phyloP scores from a whole-genome alignment of 352 stramenopile species.

The Globisporangium cylindrosporum region DNA sequence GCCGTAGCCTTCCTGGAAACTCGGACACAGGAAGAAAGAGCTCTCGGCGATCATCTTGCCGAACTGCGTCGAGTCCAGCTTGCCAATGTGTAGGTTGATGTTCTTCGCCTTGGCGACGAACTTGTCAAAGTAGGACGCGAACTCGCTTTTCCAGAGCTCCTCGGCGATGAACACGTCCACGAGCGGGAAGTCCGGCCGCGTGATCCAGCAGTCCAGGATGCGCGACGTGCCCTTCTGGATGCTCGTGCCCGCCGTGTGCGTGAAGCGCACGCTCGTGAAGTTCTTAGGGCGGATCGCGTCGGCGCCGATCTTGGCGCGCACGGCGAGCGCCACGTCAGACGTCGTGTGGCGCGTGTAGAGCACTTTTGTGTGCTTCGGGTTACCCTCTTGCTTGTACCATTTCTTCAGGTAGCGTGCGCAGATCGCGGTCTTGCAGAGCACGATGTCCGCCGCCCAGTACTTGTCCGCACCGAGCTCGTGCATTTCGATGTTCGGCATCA shows the following conservation, averaged over 20 bases:
- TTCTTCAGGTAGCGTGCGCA: conserved; percentile 37
- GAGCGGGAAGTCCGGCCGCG: conserved; percentile 27
- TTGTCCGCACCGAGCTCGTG: conserved; percentile 42
- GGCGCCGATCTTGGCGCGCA: conserved; percentile 19
- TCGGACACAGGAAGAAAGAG: conserved; percentile 49
- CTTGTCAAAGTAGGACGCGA: conserved; percentile 23
- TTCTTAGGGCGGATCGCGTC: conserved; percentile 28
- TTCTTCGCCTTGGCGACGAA: conserved; percentile 27
- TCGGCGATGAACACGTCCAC: conserved; percentile 38
- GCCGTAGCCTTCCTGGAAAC: conserved; percentile 51
- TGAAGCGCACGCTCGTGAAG: conserved; percentile 35
- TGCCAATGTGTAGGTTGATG: conserved; percentile 28
- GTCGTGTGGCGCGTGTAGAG: conserved; percentile 59
- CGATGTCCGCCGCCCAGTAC: conserved; percentile 40
- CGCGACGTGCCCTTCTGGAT: conserved; percentile 40
- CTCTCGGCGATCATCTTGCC: conserved; percentile 38
- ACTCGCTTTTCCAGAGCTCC: conserved; percentile 28
- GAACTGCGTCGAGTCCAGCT: conserved; percentile 34
- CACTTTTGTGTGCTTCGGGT: conserved; percentile 28
- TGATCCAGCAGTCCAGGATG: conserved; percentile 44
- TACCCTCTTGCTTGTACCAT: conserved; percentile 47
- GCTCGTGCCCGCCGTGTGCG: conserved; percentile 46
- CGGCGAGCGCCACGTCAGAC: conserved; percentile 34
- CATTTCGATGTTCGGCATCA: conserved; percentile 61
- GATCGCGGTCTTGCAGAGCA: conserved; percentile 56